Evolutionary conservation across 805 yeast genomes (phyloP).

Genomic region (Metschnikowia similis): DNA sequence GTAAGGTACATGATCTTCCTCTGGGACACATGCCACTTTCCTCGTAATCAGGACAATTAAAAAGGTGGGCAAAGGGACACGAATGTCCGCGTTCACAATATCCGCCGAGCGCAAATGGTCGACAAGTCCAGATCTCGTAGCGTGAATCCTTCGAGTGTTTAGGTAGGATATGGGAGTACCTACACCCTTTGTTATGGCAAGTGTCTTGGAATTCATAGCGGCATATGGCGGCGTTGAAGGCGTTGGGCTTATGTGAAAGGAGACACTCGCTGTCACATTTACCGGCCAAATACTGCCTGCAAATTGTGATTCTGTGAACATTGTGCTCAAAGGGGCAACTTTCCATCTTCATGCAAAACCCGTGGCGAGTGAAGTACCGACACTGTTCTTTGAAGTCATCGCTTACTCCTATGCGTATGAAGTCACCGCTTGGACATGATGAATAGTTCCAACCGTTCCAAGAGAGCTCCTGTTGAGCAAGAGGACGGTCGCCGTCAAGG

Average conservation of each 20-base stretch:
- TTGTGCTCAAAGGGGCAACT: conserved; percentile 55
- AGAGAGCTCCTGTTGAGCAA: conserved; percentile 13
- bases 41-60: conserved; percentile 69
- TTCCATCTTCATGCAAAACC: conserved; percentile 49
- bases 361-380: conserved; percentile 39
- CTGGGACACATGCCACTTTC: conserved; percentile 57
- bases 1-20: conserved; percentile 48
- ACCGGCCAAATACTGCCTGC: conserved; percentile 46
- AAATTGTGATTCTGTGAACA: conserved; percentile 47
- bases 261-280: conserved; percentile 50
- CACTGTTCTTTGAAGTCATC: conserved; percentile 19
- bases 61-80: conserved; percentile 56
- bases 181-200: conserved; percentile 47
- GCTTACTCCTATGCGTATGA: neutral
- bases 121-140: conserved; percentile 48
- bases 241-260: conserved; percentile 53
- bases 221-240: conserved; percentile 51
- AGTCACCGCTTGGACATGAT: conserved; percentile 7
- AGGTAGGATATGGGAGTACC: conserved; percentile 44
- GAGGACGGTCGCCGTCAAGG: conserved; percentile 21
- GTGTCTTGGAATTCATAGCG: conserved; percentile 22
- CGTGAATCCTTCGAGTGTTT: conserved; percentile 42
- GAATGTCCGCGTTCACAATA: conserved; percentile 58
- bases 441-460: conserved; percentile 28
- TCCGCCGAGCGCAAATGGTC: conserved; percentile 65